Evolutionary conservation across 768 basidiomycete genomes (phyloP), one percentile per base, ranked within the genome.

Genomic region (Phylloporus arenicola): DNA sequence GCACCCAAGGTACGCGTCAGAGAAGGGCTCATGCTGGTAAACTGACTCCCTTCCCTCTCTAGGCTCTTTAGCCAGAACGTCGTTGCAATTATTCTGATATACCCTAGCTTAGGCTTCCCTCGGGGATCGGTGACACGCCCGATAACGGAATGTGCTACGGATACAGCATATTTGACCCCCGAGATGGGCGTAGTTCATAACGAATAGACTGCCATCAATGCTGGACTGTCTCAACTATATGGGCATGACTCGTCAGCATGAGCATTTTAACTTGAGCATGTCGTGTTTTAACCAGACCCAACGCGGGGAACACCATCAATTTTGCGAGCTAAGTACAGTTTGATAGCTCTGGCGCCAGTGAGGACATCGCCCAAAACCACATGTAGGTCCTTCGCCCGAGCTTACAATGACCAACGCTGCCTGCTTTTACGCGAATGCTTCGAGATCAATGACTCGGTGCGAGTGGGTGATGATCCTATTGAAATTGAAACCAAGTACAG

Each of bases 1-100:
- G 94, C 93, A 57, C 92, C 92, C 45, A 92, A 92, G 75, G 93
- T 92, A 48, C 12, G 57, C 30, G 19, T 50, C 13, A 16, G 29
- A 33, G 47, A 17, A 16, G 24, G 19, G 0, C 13, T 7, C 14
- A 4, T 25, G 9, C n/a, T 13, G 8, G 16, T 14, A 9, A 46
- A 5, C 40, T 50, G 22, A 57, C 45, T 4, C 29, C 11, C 13
- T 20, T 2, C 37, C 16, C 30, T 12, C 19, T 46, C 1, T 34
- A 63, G 62, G 63, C 54, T 19, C 24, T 63, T 35, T 63, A 64
- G 31, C 33, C 9, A 16, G 16, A 34, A 12, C 6, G 29, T 30
- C 19, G 24, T 33, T 38, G 34, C 13, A 1, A 29, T 11, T 29
- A 12, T 29, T 29, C 11, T 2, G 11, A 29, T 29, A 29, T 29